Evolutionary conservation across 306 rosid genomes (phyloP).

Genomic region (Citrullus colocynthis): DNA sequence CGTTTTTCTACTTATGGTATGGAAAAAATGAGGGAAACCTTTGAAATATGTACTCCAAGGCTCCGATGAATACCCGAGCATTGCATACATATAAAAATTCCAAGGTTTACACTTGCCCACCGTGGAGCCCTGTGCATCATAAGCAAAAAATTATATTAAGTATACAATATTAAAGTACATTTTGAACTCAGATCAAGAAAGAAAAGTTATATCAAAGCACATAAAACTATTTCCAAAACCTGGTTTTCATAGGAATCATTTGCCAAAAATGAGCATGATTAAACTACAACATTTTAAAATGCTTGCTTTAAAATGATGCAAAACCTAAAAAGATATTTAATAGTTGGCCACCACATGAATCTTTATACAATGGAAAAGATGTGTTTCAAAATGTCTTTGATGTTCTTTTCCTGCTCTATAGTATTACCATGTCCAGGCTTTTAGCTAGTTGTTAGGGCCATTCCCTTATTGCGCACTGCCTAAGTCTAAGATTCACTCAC

Average conservation of each 20-base stretch:
- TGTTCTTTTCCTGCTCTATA: background rate
- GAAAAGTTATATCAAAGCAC: background rate
- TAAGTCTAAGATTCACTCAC: background rate
- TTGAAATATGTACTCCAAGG: constrained; percentile 93
- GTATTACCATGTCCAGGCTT: background rate
- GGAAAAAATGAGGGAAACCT: constrained; percentile 31
- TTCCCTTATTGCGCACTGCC: background rate
- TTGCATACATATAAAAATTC: constrained; percentile 87
- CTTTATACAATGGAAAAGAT: background rate
- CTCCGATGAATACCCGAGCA: constrained; percentile 95
- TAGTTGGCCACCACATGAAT: background rate
- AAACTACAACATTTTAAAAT: background rate
- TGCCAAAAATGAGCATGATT: background rate
- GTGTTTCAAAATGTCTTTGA: background rate
- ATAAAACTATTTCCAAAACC: background rate
- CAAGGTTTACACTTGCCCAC: constrained; percentile 96
- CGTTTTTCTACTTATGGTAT: background rate
- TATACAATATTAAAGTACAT: background rate
- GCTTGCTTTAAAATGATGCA: background rate
- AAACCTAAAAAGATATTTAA: background rate
- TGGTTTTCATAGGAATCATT: background rate
- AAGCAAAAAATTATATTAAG: background rate
- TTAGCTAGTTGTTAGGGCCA: background rate
- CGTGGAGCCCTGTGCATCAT: constrained; percentile 69
- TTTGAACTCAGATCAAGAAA: background rate